These are phyloP conservation scores for Alternaria arborescens DNA, from an alignment of 2,329 filamentous ascomycete genomes.

Conservation along the genomic window DNA sequence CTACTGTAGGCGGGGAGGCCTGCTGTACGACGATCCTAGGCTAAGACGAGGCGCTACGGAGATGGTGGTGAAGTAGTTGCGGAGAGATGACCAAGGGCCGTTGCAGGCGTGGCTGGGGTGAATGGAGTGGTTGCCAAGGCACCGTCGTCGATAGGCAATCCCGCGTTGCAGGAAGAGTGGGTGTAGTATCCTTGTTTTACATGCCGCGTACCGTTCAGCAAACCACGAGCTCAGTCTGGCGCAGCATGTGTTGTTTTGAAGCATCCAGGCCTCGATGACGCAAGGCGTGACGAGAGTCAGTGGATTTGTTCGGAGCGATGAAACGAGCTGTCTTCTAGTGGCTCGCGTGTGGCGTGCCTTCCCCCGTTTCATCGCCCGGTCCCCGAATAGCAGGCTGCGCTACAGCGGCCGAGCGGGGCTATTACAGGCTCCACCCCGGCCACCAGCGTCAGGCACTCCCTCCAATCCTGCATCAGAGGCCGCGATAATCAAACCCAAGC, in stretches of 20 bases:
- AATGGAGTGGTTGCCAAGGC: slow-evolving; percentile 3
- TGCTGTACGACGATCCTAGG: background rate
- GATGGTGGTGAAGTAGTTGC: slow-evolving; percentile 10
- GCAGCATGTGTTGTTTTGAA: slow-evolving; percentile 1
- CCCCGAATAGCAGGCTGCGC: slow-evolving; percentile 21
- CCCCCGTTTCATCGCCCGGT: slow-evolving; percentile 29
- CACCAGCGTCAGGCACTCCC: slow-evolving; percentile 16
- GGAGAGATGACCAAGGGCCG: slow-evolving; percentile 14
- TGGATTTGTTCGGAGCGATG: slow-evolving; percentile 31
- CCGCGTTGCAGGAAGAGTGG: slow-evolving; percentile 2
- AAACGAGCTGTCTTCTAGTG: slow-evolving; percentile 28
- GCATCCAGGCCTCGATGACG: slow-evolving; percentile 21
- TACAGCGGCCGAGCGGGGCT: slow-evolving; percentile 20
- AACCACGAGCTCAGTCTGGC: slow-evolving; percentile 2
- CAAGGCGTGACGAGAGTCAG: slow-evolving; percentile 17
- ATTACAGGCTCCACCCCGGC: slow-evolving; percentile 14
- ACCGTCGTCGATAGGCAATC: slow-evolving; percentile 1
- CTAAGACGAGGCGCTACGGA: slow-evolving; percentile 2
- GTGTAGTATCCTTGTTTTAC: slow-evolving; percentile 7
- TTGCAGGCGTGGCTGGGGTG: slow-evolving; percentile 4
- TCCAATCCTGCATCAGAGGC: slow-evolving; percentile 28
- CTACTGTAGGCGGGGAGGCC: slow-evolving; percentile 1
- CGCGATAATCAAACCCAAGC: slow-evolving; percentile 36
- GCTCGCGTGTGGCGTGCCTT: slow-evolving; percentile 27
- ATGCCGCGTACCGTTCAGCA: slow-evolving; percentile 15